phyloP scores from a whole-genome alignment of 805 yeast species.

The Sugiyamaella marilandica region DNA sequence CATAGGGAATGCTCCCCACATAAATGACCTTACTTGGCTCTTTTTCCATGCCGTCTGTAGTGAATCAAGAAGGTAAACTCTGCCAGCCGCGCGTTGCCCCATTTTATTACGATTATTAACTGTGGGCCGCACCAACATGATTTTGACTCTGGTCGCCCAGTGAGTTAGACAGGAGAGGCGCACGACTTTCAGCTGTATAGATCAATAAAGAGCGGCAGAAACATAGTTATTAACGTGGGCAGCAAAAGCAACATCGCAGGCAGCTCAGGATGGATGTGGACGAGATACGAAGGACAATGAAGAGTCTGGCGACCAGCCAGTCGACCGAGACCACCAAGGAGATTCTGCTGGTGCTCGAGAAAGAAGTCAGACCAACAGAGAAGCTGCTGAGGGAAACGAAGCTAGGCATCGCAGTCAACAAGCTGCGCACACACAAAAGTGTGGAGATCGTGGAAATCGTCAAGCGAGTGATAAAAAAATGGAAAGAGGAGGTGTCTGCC shows the following conservation, averaged over 20 bases:
- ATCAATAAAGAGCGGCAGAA: no score
- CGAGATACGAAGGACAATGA: slow-evolving; percentile 70
- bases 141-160: no score
- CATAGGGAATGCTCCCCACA: slow-evolving; percentile 86
- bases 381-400: slow-evolving; percentile 83
- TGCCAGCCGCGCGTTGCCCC: no score
- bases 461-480: slow-evolving; percentile 71
- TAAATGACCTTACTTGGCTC: slow-evolving; percentile 45
- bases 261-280: slow-evolving; percentile 31
- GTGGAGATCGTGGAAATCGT: slow-evolving; percentile 57
- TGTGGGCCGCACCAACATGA: no score
- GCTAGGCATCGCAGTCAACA: slow-evolving; percentile 95
- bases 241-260: no score
- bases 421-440: slow-evolving; percentile 70
- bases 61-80: no score
- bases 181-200: no score
- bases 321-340: slow-evolving; percentile 62
- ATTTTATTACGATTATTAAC: no score
- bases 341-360: slow-evolving; percentile 59
- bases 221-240: no score
- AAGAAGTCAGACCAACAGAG: slow-evolving; percentile 79
- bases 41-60: background rate
- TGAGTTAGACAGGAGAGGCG: no score
- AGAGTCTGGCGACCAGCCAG: slow-evolving; percentile 67
- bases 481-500: slow-evolving; percentile 81